Base-by-base conservation (phyloP, 2,329 filamentous ascomycete genomes). In the Cercospora sp. region DNA sequence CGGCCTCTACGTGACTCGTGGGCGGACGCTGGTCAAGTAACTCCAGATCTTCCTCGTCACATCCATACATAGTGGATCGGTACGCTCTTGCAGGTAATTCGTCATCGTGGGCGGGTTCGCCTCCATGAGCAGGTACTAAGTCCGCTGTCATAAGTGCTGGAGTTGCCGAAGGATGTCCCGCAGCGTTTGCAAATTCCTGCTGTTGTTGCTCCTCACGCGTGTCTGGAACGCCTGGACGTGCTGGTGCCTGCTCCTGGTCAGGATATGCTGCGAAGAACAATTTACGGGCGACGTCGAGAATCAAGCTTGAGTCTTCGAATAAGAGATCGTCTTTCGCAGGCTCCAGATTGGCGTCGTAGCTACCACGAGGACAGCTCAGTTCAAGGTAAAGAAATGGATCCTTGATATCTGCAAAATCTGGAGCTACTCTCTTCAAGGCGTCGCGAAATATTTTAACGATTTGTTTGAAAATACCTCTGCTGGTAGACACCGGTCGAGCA, bases 281-380 rank as follows among this genome's bases (percentile, higher is more conserved):
- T 32, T 77, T 76, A 21, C 82, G 79, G 2, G 83, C 78, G 5
- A 82, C 71, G 3, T 74, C 74, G 5, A 88, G 40, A 3, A 90
- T 73, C 0, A 74, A 21, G 3, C 77, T 73, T 2, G 89, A 85
- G 61, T 91, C 81, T 4, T 81, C 82, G 74, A 94, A 93, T 0
- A 92, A 74, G 1, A 94, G 84, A 73, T 92, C 87, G 66, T 92
- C 88, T 75, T 94, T 94, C 3, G 87, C 82, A 3, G 90, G 87
- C 68, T 92, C 88, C 5, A 93, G 79, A 71, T 93, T 94, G 1
- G 85, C 82, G 78, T 94, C 91, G 73, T 94, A 94, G 67, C 83
- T 88, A 30, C 84, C 84, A 0, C 81, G 75, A 0, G 87, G 85
- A 74, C 90, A 93, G 13, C 77, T 77, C 32, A 94, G 87, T 66